Percentiles rank a stretch among this genome's conserved stretches.
Evolutionary conservation across 441 rosid genomes (phyloP).

Genomic region (Flueggea neowawraea): DNA sequence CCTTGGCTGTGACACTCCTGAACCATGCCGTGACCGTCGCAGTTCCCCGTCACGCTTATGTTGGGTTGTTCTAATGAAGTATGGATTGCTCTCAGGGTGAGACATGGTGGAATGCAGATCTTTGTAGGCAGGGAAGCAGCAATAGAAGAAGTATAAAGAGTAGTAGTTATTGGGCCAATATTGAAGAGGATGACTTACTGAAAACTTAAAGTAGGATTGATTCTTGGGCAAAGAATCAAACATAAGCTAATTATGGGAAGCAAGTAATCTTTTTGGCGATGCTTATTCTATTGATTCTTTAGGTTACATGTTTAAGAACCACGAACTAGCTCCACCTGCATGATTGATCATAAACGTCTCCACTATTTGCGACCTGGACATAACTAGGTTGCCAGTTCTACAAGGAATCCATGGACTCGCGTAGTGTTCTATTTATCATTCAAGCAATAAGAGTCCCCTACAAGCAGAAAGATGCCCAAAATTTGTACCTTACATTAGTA

Average conservation of each 20-base stretch:
- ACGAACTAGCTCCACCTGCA: no score
- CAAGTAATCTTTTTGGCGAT: conserved; percentile 32
- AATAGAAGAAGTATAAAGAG: conserved; percentile 18
- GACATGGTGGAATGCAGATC: conserved; percentile 22
- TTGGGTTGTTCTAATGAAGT: conserved; percentile 19
- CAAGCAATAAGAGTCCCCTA: no score
- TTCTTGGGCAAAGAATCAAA: conserved; percentile 54
- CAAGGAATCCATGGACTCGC: no score
- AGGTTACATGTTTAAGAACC: not conserved
- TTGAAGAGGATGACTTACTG: conserved; percentile 42
- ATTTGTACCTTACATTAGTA: no score
- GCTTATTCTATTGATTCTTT: not conserved
- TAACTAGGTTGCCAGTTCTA: no score
- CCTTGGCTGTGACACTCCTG: not conserved
- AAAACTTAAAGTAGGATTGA: conserved; percentile 65
- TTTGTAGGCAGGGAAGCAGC: conserved; percentile 10
- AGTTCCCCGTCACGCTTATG: conserved; percentile 13
- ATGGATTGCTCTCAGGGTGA: conserved; percentile 64
- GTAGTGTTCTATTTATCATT: no score
- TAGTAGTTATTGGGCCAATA: conserved; percentile 7
- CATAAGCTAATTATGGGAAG: conserved; percentile 43
- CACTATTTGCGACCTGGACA: no score
- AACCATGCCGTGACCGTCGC: not conserved
- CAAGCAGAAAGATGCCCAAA: no score
- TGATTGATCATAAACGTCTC: no score